phyloP scores from a whole-genome alignment of 495 filamentous ascomycete species.

The Trichoderma virens region DNA sequence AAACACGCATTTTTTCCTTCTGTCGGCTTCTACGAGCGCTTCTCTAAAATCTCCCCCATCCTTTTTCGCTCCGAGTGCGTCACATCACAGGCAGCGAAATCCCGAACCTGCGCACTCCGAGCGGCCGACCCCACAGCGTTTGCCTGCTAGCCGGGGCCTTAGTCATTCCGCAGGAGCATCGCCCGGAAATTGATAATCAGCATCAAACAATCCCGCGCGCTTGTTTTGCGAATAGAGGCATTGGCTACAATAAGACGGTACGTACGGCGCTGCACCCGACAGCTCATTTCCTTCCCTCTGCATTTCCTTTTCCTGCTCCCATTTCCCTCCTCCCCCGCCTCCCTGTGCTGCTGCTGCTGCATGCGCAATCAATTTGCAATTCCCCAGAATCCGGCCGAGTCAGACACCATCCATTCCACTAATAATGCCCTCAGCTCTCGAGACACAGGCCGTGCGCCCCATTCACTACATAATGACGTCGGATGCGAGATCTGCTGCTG shows the following conservation, averaged over 20 bases:
- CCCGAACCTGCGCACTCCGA: neutral
- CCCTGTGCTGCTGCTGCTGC: neutral
- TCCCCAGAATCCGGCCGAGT: neutral
- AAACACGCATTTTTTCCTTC: neutral
- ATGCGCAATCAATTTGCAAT: too few species aligned
- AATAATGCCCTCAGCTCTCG: neutral
- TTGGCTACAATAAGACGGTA: slow-evolving; percentile 4
- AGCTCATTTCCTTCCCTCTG: neutral
- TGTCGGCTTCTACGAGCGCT: neutral
- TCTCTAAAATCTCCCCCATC: neutral
- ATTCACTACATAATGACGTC: neutral
- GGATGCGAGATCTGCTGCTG: neutral
- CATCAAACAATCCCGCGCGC: slow-evolving; percentile 3
- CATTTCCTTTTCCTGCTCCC: neutral
- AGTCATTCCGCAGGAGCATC: neutral
- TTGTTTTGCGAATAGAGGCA: slow-evolving; percentile 1
- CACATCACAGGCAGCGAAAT: neutral
- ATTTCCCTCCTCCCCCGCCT: neutral
- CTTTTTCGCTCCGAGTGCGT: neutral
- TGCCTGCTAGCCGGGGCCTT: neutral
- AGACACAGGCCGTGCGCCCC: neutral
- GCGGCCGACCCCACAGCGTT: neutral
- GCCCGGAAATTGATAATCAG: slow-evolving; percentile 5
- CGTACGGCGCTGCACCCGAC: neutral
- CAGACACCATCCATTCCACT: neutral